These are phyloP conservation scores for Tubosaeta sp. DNA, from an alignment of 768 basidiomycete species.

Conservation along the genomic window DNA sequence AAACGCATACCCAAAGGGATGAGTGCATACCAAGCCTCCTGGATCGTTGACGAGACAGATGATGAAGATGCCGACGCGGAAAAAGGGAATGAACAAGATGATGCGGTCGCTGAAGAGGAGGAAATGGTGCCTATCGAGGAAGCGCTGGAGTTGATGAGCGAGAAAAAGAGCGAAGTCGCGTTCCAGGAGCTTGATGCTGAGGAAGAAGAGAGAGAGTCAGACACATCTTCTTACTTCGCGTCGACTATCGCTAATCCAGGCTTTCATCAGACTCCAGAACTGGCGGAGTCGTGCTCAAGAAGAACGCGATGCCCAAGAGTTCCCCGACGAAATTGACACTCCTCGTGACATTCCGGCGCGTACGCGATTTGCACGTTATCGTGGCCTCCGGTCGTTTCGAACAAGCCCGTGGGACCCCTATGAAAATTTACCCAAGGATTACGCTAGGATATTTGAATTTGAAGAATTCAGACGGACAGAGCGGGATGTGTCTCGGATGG, in stretches of 20 bases:
- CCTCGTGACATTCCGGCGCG: conserved; percentile 79
- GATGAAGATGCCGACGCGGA: conserved; percentile 51
- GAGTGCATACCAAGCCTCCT: conserved; percentile 95
- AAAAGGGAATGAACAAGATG: conserved; percentile 39
- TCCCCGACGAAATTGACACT: conserved; percentile 96
- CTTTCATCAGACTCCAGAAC: conserved; percentile 49
- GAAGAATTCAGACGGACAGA: conserved; percentile 91
- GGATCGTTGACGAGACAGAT: conserved; percentile 85
- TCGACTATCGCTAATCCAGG: not conserved
- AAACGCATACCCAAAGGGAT: conserved; percentile 90
- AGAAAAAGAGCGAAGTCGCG: conserved; percentile 46
- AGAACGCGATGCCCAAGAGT: conserved; percentile 78
- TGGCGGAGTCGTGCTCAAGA: conserved; percentile 72
- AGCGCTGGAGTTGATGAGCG: conserved; percentile 52
- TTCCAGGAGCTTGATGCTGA: conserved; percentile 79
- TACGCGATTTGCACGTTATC: conserved; percentile 84
- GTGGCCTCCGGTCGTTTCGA: conserved; percentile 86
- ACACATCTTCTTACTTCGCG: conserved; percentile 4
- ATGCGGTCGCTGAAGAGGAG: conserved; percentile 44
- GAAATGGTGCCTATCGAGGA: conserved; percentile 59
- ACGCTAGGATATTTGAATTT: conserved; percentile 94
- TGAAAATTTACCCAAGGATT: conserved; percentile 92
- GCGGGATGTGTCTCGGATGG: conserved; percentile 58
- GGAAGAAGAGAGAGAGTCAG: conserved; percentile 85
- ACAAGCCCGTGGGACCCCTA: conserved; percentile 98